Evolutionary conservation across 768 basidiomycete species (phyloP).

Genomic region (Mycena filopes): DNA sequence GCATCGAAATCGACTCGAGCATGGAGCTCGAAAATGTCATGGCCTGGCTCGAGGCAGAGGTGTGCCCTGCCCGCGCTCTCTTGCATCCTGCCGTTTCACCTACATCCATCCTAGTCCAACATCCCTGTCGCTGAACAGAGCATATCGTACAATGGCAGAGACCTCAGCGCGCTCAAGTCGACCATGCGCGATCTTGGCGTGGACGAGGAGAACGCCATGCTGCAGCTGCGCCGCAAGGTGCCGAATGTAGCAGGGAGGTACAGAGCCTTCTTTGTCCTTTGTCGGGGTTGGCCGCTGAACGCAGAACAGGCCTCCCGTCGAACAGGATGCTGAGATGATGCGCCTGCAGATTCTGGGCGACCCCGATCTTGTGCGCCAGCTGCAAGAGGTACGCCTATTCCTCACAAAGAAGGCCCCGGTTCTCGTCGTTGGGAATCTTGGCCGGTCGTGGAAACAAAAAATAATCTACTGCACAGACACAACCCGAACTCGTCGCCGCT

Average conservation of each 20-base stretch:
- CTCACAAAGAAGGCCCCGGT: too few relatives aligned
- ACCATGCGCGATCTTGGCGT: conserved; percentile 78
- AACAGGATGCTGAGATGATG: conserved; percentile 91
- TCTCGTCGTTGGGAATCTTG: too few relatives aligned
- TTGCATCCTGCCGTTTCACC: background rate
- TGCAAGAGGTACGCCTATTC: conserved; percentile 66
- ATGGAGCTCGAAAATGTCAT: conserved; percentile 95
- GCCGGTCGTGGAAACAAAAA: conserved; percentile 2
- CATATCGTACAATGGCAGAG: conserved; percentile 73
- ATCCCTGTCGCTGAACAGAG: conserved; percentile 79
- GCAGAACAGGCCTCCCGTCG: conserved; percentile 63
- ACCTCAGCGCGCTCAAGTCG: conserved; percentile 71
- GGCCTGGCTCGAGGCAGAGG: conserved; percentile 96
- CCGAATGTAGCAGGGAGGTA: conserved; percentile 56
- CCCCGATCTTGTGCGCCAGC: conserved; percentile 78
- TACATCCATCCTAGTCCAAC: conserved; percentile 64
- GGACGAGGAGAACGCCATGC: conserved; percentile 65
- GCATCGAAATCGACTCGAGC: conserved; percentile 85
- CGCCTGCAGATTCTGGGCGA: conserved; percentile 88
- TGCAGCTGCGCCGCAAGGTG: conserved; percentile 74
- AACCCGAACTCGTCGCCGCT: conserved; percentile 86
- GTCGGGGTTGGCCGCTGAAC: background rate
- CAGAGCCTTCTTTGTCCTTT: background rate
- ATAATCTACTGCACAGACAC: conserved; percentile 55
- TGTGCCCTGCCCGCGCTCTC: conserved; percentile 51